Evolutionary conservation across 331 rosid species (phyloP).

Genomic region (Quercus lobata): DNA sequence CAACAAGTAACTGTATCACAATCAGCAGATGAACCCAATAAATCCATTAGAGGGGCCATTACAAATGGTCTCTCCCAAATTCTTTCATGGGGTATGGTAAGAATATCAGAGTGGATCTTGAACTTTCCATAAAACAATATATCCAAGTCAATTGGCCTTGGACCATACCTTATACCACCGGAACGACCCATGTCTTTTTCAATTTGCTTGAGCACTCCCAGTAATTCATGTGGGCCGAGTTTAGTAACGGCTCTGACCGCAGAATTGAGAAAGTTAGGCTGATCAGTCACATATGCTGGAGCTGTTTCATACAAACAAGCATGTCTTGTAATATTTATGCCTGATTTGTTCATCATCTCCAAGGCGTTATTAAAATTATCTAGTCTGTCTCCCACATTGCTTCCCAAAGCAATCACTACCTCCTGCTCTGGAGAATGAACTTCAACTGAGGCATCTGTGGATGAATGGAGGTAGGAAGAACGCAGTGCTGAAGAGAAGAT

Average conservation of each 20-base stretch:
- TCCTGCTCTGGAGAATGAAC: slow-evolving; percentile 74
- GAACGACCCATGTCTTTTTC: slow-evolving; percentile 76
- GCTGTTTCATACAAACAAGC: slow-evolving; percentile 89
- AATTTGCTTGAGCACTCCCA: slow-evolving; percentile 67
- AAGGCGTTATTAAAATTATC: slow-evolving; percentile 77
- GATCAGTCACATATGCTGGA: slow-evolving; percentile 82
- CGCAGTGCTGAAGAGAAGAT: slow-evolving; percentile 39
- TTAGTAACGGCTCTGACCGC: slow-evolving; percentile 79
- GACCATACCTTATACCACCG: slow-evolving; percentile 77
- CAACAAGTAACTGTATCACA: slow-evolving; percentile 62
- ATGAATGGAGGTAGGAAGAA: slow-evolving; percentile 38
- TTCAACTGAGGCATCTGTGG: slow-evolving; percentile 37
- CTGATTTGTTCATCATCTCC: slow-evolving; percentile 60
- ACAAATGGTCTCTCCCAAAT: slow-evolving; percentile 97
- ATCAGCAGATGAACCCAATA: slow-evolving; percentile 63
- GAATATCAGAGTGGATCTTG: slow-evolving; percentile 57
- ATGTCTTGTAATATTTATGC: slow-evolving; percentile 69
- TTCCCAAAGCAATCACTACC: slow-evolving; percentile 87
- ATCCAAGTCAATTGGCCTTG: slow-evolving; percentile 87
- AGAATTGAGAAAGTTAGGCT: slow-evolving; percentile 79
- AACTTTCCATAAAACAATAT: slow-evolving; percentile 79
- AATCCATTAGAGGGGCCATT: slow-evolving; percentile 83
- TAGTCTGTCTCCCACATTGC: slow-evolving; percentile 82
- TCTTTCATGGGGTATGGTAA: slow-evolving; percentile 78
- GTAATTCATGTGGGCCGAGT: slow-evolving; percentile 81